Evolutionary conservation across 768 basidiomycete genomes (phyloP).

Genomic region (Rhodosporidiobolus sp.): DNA sequence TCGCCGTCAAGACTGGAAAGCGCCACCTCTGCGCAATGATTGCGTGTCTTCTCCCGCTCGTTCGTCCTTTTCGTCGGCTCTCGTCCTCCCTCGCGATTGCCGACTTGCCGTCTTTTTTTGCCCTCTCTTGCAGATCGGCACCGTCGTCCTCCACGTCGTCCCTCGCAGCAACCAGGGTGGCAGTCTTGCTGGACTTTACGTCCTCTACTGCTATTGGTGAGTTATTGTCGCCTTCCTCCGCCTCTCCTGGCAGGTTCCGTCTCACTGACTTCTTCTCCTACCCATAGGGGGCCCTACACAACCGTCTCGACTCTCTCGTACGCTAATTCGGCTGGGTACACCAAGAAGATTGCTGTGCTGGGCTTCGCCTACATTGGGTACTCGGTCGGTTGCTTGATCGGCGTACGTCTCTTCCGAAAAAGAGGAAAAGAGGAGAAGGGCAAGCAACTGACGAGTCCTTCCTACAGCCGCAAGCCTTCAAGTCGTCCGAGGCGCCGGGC

Average conservation of each 20-base stretch:
- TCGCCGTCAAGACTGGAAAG: constrained; percentile 37
- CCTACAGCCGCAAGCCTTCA: constrained; percentile 42
- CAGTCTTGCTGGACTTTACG: constrained; percentile 41
- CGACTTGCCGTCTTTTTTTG: no score
- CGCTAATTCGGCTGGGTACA: constrained; percentile 46
- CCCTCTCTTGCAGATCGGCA: constrained; percentile 21
- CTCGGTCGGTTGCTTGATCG: constrained; percentile 44
- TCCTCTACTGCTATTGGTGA: no score
- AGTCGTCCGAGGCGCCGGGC: constrained; percentile 39
- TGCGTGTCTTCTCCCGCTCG: constrained; percentile 37
- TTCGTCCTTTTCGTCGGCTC: neutral
- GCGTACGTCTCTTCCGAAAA: constrained; percentile 1
- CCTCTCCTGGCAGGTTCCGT: no score
- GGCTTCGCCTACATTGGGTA: constrained; percentile 46
- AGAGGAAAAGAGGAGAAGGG: no score
- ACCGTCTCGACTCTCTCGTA: constrained; percentile 43
- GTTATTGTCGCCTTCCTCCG: neutral
- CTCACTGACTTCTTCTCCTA: constrained; percentile 33
- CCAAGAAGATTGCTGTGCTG: constrained; percentile 45
- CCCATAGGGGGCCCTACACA: constrained; percentile 45
- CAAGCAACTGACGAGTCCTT: neutral
- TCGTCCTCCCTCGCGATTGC: neutral
- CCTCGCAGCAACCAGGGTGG: constrained; percentile 43
- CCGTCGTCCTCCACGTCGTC: constrained; percentile 42
- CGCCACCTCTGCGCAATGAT: constrained; percentile 38